Conservation (phyloP, 352 stramenopile genomes). For the Thalassiosira hispida region DNA sequence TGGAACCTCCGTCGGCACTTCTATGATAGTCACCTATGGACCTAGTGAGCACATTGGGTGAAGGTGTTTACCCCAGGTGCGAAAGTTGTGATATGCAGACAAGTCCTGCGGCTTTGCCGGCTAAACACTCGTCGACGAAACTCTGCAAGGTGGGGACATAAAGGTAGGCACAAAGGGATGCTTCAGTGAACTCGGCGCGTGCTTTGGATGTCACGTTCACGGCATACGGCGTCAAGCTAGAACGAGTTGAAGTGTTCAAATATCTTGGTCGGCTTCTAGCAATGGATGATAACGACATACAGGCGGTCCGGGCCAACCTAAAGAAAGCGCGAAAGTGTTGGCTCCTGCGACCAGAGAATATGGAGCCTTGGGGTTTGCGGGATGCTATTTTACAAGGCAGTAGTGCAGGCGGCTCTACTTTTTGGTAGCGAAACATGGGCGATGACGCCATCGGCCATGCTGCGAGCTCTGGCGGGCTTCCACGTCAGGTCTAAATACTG, state of each 20-base stretch:
- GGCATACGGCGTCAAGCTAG: not conserved
- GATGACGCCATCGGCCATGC: not conserved
- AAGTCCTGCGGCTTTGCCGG: too few species aligned
- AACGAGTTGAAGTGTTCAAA: constrained; percentile 13
- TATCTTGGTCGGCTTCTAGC: not conserved
- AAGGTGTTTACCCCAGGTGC: not conserved
- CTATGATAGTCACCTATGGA: not conserved
- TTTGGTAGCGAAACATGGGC: not conserved
- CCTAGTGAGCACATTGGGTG: not conserved
- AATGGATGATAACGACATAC: not conserved
- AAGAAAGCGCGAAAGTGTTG: constrained; percentile 1
- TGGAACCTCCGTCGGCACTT: not conserved
- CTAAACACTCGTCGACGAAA: too few species aligned
- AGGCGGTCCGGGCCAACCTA: not conserved
- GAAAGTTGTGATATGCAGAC: not conserved
- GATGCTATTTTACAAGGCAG: not conserved
- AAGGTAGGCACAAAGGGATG: not conserved
- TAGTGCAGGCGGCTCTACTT: not conserved
- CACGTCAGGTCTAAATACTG: not conserved
- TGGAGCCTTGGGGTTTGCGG: not conserved
- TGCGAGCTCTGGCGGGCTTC: not conserved
- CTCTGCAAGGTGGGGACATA: not conserved
- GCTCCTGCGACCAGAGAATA: not conserved
- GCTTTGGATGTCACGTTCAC: not conserved
- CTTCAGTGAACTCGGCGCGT: not conserved